phyloP scores from a whole-genome alignment of 805 yeast genomes.

The Candida bentonensis region DNA sequence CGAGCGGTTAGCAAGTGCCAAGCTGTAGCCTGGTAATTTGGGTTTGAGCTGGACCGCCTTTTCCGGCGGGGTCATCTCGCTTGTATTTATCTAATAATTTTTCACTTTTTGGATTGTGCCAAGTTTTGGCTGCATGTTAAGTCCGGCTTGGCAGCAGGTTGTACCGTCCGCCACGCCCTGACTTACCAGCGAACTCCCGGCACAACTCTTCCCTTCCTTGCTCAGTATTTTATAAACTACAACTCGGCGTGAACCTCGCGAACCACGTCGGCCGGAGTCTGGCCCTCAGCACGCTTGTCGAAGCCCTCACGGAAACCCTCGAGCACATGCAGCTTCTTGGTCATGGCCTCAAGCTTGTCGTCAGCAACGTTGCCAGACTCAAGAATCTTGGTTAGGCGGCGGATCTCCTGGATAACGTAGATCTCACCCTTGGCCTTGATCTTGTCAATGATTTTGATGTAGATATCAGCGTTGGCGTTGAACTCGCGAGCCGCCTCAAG shows the following conservation, averaged over 20 bases:
- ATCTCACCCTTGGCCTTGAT: constrained; percentile 15
- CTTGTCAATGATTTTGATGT: constrained; percentile 18
- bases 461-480: constrained; percentile 10
- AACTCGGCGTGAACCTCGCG: neutral
- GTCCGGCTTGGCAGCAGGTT: no score
- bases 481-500: constrained; percentile 20
- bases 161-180: no score
- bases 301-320: constrained; percentile 14
- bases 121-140: no score
- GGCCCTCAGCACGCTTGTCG: neutral
- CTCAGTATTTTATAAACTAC: no score
- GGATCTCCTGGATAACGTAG: constrained; percentile 32
- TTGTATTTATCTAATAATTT: no score
- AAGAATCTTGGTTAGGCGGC: constrained; percentile 32
- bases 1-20: constrained; percentile 30
- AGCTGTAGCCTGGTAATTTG: constrained; percentile 18
- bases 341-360: constrained; percentile 36
- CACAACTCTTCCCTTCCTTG: neutral
- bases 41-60: no score
- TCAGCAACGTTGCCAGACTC: constrained; percentile 23
- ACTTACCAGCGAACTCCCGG: neutral
- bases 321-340: constrained; percentile 38
- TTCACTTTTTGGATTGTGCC: no score
- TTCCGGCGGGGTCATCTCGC: no score
- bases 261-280: neutral